Conservation (phyloP, 345 rosid species). For the Toxicodendron radicans region DNA sequence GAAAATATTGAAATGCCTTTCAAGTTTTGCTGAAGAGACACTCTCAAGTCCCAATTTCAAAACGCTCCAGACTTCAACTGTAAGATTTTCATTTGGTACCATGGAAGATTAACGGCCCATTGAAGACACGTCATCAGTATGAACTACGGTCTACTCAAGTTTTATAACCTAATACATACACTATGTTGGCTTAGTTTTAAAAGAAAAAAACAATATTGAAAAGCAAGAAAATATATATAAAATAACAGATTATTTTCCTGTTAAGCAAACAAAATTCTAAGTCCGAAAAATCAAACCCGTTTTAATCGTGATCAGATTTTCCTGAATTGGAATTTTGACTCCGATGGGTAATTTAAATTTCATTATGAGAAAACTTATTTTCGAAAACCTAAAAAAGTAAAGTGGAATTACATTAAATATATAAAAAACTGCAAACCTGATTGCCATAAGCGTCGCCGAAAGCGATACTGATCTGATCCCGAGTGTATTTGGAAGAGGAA, state of each 20-base stretch:
- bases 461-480: conserved; percentile 85
- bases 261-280: background rate
- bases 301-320: background rate
- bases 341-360: background rate
- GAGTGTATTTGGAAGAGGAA: conserved; percentile 65
- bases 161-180: background rate
- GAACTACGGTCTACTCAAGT: background rate
- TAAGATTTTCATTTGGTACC: too few species aligned
- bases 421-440: conserved; percentile 52
- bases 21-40: too few species aligned
- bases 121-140: background rate
- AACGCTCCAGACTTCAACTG: too few species aligned
- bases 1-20: too few species aligned
- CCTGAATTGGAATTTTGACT: background rate
- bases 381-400: background rate
- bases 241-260: background rate
- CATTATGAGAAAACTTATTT: background rate
- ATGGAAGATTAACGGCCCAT: background rate
- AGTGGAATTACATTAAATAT: background rate
- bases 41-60: too few species aligned
- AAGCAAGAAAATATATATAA: background rate
- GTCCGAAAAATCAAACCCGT: background rate
- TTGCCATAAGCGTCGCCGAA: conserved; percentile 94
- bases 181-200: background rate
- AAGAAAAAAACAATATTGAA: background rate